Conservation (phyloP, 2,329 filamentous ascomycete species). For the Elsinoe arachidis region DNA sequence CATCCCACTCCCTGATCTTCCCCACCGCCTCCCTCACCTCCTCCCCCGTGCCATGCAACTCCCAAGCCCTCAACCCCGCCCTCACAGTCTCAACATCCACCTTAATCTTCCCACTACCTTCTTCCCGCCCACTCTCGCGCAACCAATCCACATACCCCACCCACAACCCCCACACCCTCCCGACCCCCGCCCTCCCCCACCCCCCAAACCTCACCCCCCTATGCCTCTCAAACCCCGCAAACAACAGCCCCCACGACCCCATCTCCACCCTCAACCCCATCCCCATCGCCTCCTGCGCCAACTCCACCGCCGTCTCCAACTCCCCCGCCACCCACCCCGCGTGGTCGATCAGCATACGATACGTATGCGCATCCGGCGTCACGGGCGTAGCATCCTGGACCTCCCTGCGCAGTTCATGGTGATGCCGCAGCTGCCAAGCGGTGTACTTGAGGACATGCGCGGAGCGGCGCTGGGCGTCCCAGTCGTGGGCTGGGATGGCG, state of each 20-base stretch:
- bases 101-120: neutral
- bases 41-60: neutral
- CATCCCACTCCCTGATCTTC: neutral
- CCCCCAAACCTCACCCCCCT: neutral
- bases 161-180: neutral
- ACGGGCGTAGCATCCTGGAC: slow-evolving; percentile 60
- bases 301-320: slow-evolving; percentile 58
- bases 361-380: slow-evolving; percentile 69
- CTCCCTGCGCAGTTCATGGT: slow-evolving; percentile 34
- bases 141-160: neutral
- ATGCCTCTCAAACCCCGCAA: neutral
- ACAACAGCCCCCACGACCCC: neutral
- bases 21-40: neutral
- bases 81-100: neutral
- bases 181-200: neutral
- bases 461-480: slow-evolving; percentile 36
- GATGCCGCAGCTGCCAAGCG: slow-evolving; percentile 34
- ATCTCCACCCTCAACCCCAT: neutral
- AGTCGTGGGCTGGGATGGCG: slow-evolving; percentile 28
- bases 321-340: slow-evolving; percentile 62
- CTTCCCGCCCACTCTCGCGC: neutral
- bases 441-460: slow-evolving; percentile 41
- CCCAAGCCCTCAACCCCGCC: neutral
- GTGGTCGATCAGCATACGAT: slow-evolving; percentile 68
- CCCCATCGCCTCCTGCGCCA: slow-evolving; percentile 71